Conservation (phyloP, 495 filamentous ascomycete genomes). For the Pyrenula aspistea region DNA sequence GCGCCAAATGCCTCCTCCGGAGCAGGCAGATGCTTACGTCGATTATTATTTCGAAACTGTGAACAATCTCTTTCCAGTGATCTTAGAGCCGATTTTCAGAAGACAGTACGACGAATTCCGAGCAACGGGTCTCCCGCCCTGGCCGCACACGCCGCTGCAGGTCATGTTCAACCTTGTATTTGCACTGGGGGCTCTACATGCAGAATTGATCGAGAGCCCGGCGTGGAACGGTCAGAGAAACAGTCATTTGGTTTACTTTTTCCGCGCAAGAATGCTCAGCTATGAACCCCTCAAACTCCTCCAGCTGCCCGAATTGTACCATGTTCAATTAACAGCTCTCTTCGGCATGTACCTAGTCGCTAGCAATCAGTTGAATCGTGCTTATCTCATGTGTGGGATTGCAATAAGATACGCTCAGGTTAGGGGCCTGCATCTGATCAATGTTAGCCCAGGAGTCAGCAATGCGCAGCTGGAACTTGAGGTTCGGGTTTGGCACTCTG, state of each 20-base stretch:
- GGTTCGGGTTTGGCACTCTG: constrained; percentile 53
- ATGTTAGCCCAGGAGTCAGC: constrained; percentile 35
- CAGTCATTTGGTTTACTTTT: constrained; percentile 48
- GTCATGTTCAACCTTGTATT: not conserved
- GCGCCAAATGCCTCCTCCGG: not conserved
- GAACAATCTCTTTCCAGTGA: not conserved
- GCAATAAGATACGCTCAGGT: constrained; percentile 46
- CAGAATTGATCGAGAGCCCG: constrained; percentile 3
- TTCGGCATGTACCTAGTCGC: constrained; percentile 50
- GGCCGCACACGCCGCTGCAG: not conserved
- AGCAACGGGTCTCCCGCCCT: not conserved
- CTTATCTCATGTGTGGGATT: constrained; percentile 49
- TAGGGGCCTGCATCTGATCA: constrained; percentile 54
- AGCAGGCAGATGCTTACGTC: not conserved
- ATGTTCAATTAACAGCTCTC: constrained; percentile 47
- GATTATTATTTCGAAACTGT: not conserved
- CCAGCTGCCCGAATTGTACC: constrained; percentile 48
- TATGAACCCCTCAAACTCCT: constrained; percentile 41
- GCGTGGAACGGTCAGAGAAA: constrained; percentile 33
- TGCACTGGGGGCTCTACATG: not conserved
- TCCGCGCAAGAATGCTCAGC: constrained; percentile 45
- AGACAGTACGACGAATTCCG: not conserved
- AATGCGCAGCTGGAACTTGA: constrained; percentile 44
- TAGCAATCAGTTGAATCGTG: constrained; percentile 53
- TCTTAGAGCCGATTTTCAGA: not conserved